Conservation (phyloP, 768 basidiomycete genomes). For the Amanita rubescens region DNA sequence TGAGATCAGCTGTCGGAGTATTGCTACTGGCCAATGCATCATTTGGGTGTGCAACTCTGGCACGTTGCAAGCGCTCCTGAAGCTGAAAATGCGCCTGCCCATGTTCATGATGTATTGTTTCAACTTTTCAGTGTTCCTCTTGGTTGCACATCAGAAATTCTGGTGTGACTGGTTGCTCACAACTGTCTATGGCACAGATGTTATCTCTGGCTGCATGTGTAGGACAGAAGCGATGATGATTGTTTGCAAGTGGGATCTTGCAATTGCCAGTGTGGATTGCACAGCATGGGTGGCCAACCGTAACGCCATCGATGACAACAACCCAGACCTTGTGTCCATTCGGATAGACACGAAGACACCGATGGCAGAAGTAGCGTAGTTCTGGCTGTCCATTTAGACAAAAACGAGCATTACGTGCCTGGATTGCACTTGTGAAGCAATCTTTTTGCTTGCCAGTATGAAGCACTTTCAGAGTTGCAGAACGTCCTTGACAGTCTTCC, state of each 20-base stretch:
- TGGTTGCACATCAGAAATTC: too few species aligned
- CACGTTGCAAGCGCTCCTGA: constrained; percentile 10
- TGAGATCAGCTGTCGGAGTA: too few species aligned
- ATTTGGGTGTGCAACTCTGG: background rate
- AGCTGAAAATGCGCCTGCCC: constrained; percentile 22
- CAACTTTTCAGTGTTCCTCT: background rate
- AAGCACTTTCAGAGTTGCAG: too few species aligned
- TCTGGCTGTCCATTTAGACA: too few species aligned
- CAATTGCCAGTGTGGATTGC: constrained; percentile 22
- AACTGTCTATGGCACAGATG: constrained; percentile 17
- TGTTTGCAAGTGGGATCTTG: constrained; percentile 12
- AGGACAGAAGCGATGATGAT: constrained; percentile 17
- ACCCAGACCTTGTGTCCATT: constrained; percentile 2
- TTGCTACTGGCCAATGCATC: background rate
- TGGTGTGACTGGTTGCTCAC: background rate
- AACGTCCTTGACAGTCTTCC: too few species aligned
- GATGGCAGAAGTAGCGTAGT: too few species aligned
- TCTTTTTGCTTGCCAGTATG: too few species aligned
- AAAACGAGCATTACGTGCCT: too few species aligned
- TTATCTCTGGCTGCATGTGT: constrained; percentile 9
- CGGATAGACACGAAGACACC: too few species aligned
- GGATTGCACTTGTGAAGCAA: too few species aligned
- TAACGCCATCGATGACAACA: constrained; percentile 20
- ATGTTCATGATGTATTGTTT: constrained; percentile 13
- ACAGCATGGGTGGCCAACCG: constrained; percentile 24